These are phyloP conservation scores for Fusarium brachygibbosum DNA, from an alignment of 2,329 filamentous ascomycete genomes.

Conservation along the genomic window DNA sequence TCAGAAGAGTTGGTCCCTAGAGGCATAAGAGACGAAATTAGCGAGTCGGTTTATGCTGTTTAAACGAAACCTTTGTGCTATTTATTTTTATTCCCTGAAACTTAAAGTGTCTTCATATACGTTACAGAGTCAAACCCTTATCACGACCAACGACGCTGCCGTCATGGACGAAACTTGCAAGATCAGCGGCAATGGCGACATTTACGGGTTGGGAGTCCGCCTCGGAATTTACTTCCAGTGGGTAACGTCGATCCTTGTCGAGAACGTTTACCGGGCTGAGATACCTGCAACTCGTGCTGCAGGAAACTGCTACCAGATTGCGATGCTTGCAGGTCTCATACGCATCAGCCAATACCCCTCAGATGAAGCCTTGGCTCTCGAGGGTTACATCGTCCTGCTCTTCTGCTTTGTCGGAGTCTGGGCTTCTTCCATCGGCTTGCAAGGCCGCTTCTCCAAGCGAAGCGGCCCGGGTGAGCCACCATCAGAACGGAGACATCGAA, in stretches of 20 bases:
- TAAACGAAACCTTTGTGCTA: no score
- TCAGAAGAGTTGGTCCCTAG: no score
- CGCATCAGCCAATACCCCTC: background rate
- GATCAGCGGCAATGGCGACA: background rate
- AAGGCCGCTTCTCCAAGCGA: background rate
- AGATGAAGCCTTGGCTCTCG: background rate
- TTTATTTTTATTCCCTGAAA: no score
- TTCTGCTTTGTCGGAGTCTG: background rate
- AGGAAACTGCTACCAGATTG: conserved; percentile 1
- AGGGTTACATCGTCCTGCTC: conserved; percentile 1
- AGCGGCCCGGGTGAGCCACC: background rate
- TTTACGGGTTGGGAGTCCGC: background rate
- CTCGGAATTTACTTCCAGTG: conserved; percentile 3
- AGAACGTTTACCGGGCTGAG: background rate
- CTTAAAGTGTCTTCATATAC: no score
- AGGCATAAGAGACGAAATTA: no score
- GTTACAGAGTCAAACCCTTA: no score
- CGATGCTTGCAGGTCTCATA: conserved; percentile 2
- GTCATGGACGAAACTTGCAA: no score
- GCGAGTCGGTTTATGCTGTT: no score
- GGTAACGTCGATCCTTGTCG: background rate
- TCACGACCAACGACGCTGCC: no score
- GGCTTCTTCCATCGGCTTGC: background rate
- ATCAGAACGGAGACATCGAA: background rate
- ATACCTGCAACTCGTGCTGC: background rate